A percentile compares a stretch with the other conserved stretches of the same genome.
These are phyloP conservation scores for Clitopilus passeckerianus DNA, from an alignment of 768 basidiomycete genomes.

Conservation along the genomic window DNA sequence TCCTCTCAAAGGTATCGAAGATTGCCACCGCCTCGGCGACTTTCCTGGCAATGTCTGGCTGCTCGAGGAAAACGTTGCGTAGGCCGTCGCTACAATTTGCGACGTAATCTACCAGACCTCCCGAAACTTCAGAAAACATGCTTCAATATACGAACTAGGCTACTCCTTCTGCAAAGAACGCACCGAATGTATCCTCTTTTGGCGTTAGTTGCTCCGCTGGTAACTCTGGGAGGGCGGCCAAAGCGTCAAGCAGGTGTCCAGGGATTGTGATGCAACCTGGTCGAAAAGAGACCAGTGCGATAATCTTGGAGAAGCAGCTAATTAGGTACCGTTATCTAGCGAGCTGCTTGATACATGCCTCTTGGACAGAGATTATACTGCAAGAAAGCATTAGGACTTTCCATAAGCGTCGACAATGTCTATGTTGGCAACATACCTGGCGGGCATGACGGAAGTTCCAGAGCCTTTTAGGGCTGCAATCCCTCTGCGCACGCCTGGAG, in stretches of 20 bases:
- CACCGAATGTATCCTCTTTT: background rate
- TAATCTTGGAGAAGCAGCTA: slow-evolving; percentile 22
- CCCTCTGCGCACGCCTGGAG: slow-evolving; percentile 31
- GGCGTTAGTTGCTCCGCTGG: background rate
- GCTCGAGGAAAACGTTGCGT: slow-evolving; percentile 27
- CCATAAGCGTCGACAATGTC: background rate
- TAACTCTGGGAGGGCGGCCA: slow-evolving; percentile 21
- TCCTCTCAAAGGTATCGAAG: slow-evolving; percentile 37
- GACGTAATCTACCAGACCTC: slow-evolving; percentile 23
- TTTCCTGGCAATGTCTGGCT: slow-evolving; percentile 35
- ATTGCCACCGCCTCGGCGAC: slow-evolving; percentile 39
- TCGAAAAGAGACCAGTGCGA: slow-evolving; percentile 33
- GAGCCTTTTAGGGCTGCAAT: slow-evolving; percentile 31
- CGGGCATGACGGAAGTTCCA: slow-evolving; percentile 44
- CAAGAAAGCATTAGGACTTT: background rate
- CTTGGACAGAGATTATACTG: slow-evolving; percentile 35
- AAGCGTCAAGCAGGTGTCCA: slow-evolving; percentile 31
- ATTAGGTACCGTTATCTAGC: background rate
- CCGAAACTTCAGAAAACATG: background rate
- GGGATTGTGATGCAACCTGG: slow-evolving; percentile 42
- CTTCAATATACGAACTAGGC: too few species aligned
- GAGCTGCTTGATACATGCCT: slow-evolving; percentile 18
- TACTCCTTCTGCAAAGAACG: too few species aligned
- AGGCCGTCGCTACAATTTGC: slow-evolving; percentile 26
- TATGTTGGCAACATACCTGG: slow-evolving; percentile 26